Base-by-base conservation (phyloP, 1,284 basidiomycete genomes). In the Boletellus dicymbophilus region DNA sequence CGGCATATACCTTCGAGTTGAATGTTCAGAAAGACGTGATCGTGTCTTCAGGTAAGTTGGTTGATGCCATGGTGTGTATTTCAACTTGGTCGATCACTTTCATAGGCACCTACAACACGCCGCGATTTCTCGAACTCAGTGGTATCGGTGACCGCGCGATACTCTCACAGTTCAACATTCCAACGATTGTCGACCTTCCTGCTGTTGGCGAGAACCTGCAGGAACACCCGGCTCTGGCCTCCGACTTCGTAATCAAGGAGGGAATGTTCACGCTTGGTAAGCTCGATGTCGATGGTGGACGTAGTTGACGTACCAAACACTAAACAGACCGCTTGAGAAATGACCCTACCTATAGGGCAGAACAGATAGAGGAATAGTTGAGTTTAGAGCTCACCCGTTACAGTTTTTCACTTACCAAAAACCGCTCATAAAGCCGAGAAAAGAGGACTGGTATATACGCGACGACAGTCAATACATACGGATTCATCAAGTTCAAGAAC, bases 181-280 rank as follows among this genome's bases (percentile, higher is more conserved):
- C 38, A 13, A 40, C 44, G 0, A 18, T 58, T 26, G 46, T 61
- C 9, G 7, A 53, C 8, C 57, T 58, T 34, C 57, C 59, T 4
- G 20, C 46, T 34, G 57, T 58, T 11, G 57, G 57, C 11, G 57
- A 61, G 49, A 58, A 58, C 38, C 33, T 58, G 33, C 59, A 58
- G 30, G 59, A 58, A 22, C 57, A 58, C 21, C 48, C 57, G 10
- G 26, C 2, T 27, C 23, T 61, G 26, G 3, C 30, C 12, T 52
- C 28, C 8, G 59, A 61, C 25, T 58, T 58, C 26, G 27, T 49
- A 26, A 59, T 58, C 28, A 57, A 61, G n/a, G 38, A 59, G 0
- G 40, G 38, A 15, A 33, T 58, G 6, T 61, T 58, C 41, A 58
- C 57, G 22, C n/a, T 58, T 3, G 57, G 57, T 58, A n/a, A 39